Conservation (phyloP, 2,329 filamentous ascomycete genomes). For the Chrysoporthe puriensis region DNA sequence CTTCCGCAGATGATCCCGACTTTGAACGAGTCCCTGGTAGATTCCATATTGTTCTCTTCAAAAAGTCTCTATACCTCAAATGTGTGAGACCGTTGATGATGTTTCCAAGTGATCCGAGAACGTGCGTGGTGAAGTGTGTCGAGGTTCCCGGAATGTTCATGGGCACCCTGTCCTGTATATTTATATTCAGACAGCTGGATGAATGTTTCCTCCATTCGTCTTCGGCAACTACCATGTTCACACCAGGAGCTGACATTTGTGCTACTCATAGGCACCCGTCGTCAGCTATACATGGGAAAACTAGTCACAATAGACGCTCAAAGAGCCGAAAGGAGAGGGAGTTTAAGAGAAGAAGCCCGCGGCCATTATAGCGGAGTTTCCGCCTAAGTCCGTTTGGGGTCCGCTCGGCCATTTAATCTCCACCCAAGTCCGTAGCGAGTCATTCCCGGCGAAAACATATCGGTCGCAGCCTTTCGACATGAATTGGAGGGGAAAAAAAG, state of each 20-base stretch:
- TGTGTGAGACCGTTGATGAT: neutral
- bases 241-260: no score
- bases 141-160: neutral
- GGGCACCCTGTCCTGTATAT: neutral
- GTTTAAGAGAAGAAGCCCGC: no score
- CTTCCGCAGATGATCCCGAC: conserved; percentile 36
- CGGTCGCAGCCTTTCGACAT: neutral
- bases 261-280: no score
- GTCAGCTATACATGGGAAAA: neutral
- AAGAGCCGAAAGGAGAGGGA: neutral
- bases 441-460: neutral
- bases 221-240: neutral
- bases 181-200: neutral
- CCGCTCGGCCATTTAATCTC: neutral
- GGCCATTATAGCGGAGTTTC: neutral
- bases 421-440: neutral
- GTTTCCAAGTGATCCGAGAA: neutral
- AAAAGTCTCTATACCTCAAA: neutral
- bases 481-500: neutral
- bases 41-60: neutral
- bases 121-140: neutral
- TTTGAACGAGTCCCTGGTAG: conserved; percentile 22
- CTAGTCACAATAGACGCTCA: neutral
- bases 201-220: neutral
- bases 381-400: neutral